Conservation (phyloP, 2,329 filamentous ascomycete genomes). For the Clarireedia monteithiana region DNA sequence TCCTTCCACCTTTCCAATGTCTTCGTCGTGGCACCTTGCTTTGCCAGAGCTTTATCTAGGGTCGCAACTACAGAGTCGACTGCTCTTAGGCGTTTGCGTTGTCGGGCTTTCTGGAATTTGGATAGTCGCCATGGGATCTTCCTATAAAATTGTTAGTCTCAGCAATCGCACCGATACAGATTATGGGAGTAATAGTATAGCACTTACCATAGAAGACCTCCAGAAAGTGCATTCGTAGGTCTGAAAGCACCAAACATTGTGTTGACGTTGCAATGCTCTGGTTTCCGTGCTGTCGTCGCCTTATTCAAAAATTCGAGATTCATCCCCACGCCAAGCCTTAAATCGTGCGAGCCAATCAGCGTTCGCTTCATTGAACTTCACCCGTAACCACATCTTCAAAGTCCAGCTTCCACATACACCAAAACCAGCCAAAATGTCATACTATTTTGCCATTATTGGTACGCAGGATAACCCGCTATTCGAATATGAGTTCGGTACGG, state of each 20-base stretch:
- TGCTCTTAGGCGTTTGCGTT: slow-evolving; percentile 71
- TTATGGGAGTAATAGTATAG: neutral
- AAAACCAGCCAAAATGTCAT: slow-evolving; percentile 67
- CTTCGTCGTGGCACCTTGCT: slow-evolving; percentile 63
- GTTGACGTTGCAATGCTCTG: slow-evolving; percentile 25
- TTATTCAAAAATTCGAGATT: slow-evolving; percentile 16
- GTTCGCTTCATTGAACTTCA: slow-evolving; percentile 10
- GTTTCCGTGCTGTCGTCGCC: neutral
- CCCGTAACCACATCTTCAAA: neutral
- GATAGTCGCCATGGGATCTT: slow-evolving; percentile 98
- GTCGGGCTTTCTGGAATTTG: slow-evolving; percentile 79
- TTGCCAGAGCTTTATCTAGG: slow-evolving; percentile 68
- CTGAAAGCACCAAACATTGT: slow-evolving; percentile 79
- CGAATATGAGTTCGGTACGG: slow-evolving; percentile 94
- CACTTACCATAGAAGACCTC: slow-evolving; percentile 73
- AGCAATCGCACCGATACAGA: slow-evolving; percentile 3
- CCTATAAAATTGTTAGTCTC: slow-evolving; percentile 37
- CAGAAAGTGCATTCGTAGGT: slow-evolving; percentile 65
- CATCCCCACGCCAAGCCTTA: slow-evolving; percentile 18
- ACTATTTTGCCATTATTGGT: slow-evolving; percentile 96
- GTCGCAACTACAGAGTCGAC: slow-evolving; percentile 86
- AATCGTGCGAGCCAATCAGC: slow-evolving; percentile 20
- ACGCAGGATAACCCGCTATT: slow-evolving; percentile 94
- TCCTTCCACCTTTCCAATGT: slow-evolving; percentile 84
- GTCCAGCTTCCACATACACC: neutral